Evolutionary conservation across 495 filamentous ascomycete genomes (phyloP).

Genomic region (Xylaria castorea): DNA sequence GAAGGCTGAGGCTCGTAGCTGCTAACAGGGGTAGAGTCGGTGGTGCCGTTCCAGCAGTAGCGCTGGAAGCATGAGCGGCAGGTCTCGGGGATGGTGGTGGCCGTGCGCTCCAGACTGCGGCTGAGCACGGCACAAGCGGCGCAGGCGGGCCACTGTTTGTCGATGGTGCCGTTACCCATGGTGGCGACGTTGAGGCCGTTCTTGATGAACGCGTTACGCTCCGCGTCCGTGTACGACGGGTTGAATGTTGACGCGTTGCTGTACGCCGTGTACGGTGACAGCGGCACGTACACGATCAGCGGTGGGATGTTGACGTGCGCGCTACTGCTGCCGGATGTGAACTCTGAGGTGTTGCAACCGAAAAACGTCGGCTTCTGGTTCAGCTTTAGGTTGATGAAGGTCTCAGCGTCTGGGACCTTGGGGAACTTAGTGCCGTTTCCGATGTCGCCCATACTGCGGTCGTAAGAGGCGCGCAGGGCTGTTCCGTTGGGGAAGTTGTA

Average conservation of each 20-base stretch:
- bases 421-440: conserved; percentile 87
- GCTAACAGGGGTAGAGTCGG: conserved; percentile 48
- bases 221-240: conserved; percentile 61
- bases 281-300: conserved; percentile 89
- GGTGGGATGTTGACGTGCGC: conserved; percentile 57
- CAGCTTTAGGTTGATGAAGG: conserved; percentile 84
- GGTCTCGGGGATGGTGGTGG: conserved; percentile 64
- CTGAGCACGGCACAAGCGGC: conserved; percentile 89
- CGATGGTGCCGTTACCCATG: conserved; percentile 76
- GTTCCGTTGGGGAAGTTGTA: conserved; percentile 88
- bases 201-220: conserved; percentile 77
- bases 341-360: conserved; percentile 80
- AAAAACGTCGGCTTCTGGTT: conserved; percentile 92
- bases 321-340: conserved; percentile 52
- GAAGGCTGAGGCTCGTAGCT: conserved; percentile 44
- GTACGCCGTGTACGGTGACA: conserved; percentile 74
- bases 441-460: conserved; percentile 70
- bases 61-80: conserved; percentile 76
- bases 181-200: conserved; percentile 88
- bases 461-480: conserved; percentile 80
- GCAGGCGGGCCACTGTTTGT: conserved; percentile 76
- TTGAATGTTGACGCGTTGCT: conserved; percentile 80
- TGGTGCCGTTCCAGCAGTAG: conserved; percentile 89
- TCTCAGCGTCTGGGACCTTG: conserved; percentile 78
- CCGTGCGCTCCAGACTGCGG: conserved; percentile 72